Evolutionary conservation across 306 rosid species (phyloP), one percentile per base, ranked within the genome.

Genomic region (Calophaca sinica): DNA sequence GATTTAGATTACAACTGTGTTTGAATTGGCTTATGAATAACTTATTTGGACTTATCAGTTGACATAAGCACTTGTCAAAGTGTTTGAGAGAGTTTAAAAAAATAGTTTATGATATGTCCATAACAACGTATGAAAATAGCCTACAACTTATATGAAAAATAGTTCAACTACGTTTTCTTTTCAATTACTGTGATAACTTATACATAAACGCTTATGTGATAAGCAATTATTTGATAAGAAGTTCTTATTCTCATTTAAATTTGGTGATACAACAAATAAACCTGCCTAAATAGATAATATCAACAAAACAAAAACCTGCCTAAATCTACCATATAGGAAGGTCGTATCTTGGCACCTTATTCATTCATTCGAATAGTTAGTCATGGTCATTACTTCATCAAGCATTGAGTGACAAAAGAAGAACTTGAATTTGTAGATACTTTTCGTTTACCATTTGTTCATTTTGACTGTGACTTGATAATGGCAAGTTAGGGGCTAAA

Each of bases 381-480:
- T 20, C 48, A 62, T 28, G 28, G 64, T 55, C 44, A 63, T 49
- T 41, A 70, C 72, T 6, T 35, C 42, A 57, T 68, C 20, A 68
- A 46, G 32, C 14, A 54, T 12, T 42, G 78, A 57, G 29, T 41
- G 63, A 52, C 64, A 60, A 74, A 60, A 72, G 28, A 64, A 68
- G 44, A 63, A 59, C 26, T 61, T 36, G 44, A 4, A 58, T 55
- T 46, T 4, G 13, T 9, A 8, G 48, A 63, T 42, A 3, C 9
- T 59, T 70, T 63, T 15, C 46, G 26, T 52, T 38, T 38, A 11
- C 5, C 48, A 61, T 8, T 52, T 61, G 42, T 11, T 72, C 70
- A 80, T 9, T n/a, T 42, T 72, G 74, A 80, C 35, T 68, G 57
- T 76, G 76, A 80, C 77, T 36, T 61, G 9, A 63, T 50, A 49